Evolutionary conservation across 1,284 basidiomycete genomes (phyloP), one percentile per base, ranked within the genome.

Genomic region (Puccinia coronata): DNA sequence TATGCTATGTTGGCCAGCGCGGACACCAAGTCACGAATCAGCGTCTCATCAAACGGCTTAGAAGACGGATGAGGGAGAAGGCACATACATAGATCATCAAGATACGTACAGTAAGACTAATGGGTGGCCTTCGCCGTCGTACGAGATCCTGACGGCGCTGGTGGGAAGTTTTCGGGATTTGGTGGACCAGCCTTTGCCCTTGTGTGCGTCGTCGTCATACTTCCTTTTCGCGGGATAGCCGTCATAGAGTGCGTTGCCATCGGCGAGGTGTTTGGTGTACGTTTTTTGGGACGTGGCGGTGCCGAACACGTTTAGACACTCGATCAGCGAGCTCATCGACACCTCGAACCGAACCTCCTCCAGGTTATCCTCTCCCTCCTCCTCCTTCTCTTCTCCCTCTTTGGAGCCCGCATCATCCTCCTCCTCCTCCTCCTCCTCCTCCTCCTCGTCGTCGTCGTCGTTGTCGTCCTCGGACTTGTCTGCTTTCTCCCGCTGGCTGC

Each of bases 71-170:
- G 20, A 36, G 51, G 18, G 9, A 57, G 3, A 20, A 39, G 18
- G n/a, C n/a, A n/a, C n/a, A n/a, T n/a, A n/a, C n/a, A n/a, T n/a
- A n/a, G n/a, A n/a, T n/a, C n/a, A n/a, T n/a, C n/a, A n/a, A n/a
- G n/a, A n/a, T n/a, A 57, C 63, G 14, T 55, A 78, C 76, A 78
- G 34, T 55, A 78, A 34, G 23, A 78, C 76, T n/a, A 78, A 69
- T 0, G 77, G 77, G 43, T 80, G 55, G 25, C 77, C 77, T 41
- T 71, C 53, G 41, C 77, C 69, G n/a, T 71, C 65, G 41, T 80
- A 80, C 6, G 67, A 69, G 4, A 80, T 80, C 41, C 77, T 67
- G 36, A 80, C 67, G n/a, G 76, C 76, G 53, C 76, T 78, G 39
- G 63, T 49, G 9, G 61, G 76, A 18, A 61, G 65, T 28, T 78